Percentiles rank a stretch among this genome's conserved stretches.
Conservation (phyloP, 2,329 filamentous ascomycete species). For the Leptographium radiaticola region DNA sequence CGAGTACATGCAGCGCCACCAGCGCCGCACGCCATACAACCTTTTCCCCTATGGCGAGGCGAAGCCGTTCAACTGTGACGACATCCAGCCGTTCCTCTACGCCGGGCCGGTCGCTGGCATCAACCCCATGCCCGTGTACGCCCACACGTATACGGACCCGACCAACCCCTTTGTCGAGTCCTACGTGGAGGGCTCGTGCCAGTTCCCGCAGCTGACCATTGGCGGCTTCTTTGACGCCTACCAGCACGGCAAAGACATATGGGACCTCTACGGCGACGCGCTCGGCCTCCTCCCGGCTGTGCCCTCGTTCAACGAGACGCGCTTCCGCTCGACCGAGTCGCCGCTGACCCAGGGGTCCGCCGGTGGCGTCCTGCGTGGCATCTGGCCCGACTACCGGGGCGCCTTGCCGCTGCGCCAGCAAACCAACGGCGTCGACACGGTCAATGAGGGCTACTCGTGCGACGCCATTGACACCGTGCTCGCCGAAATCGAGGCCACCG, state of each 20-base stretch:
- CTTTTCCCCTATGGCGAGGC: constrained; percentile 2
- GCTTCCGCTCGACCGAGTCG: background rate
- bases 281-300: constrained; percentile 1
- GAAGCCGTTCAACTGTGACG: background rate
- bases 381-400: constrained; percentile 1
- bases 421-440: background rate
- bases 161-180: background rate
- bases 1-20: constrained; percentile 5
- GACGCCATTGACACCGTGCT: background rate
- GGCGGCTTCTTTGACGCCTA: constrained; percentile 2
- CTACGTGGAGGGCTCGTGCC: constrained; percentile 1
- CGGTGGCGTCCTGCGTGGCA: background rate
- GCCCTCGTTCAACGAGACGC: background rate
- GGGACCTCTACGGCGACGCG: constrained; percentile 1
- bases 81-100: background rate
- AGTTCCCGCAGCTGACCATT: constrained; percentile 3
- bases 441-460: constrained; percentile 3
- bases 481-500: background rate
- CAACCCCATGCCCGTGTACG: constrained; percentile 1
- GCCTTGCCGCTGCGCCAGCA: constrained; percentile 1
- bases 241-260: constrained; percentile 3
- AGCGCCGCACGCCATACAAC: constrained; percentile 5
- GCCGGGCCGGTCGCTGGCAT: background rate
- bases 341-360: constrained; percentile 1
- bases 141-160: background rate